phyloP scores from a whole-genome alignment of 768 basidiomycete species.

The Dendrothele bispora region DNA sequence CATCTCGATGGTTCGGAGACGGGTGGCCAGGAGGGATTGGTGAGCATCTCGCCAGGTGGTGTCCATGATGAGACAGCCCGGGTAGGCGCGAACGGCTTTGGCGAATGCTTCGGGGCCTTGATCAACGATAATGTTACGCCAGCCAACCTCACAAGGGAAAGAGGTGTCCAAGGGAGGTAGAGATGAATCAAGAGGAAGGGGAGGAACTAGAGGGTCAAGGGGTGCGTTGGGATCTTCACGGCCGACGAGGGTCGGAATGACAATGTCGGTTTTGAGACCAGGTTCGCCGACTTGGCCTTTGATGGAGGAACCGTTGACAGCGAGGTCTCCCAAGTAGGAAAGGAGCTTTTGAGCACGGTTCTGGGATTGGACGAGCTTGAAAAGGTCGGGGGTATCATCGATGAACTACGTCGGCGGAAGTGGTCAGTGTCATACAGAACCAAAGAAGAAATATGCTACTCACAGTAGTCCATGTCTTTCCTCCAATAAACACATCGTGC shows the following conservation, averaged over 20 bases:
- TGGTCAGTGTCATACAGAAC: neutral
- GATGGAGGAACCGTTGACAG: slow-evolving; percentile 97
- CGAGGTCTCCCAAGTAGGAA: slow-evolving; percentile 95
- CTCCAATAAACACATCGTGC: slow-evolving; percentile 92
- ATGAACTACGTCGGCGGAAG: slow-evolving; percentile 68
- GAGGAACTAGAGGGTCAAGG: no score
- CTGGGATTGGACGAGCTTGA: slow-evolving; percentile 96
- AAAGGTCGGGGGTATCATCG: slow-evolving; percentile 98
- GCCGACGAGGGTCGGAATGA: slow-evolving; percentile 78
- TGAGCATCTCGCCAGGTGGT: slow-evolving; percentile 99
- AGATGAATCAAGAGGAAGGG: no score
- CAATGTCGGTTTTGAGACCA: slow-evolving; percentile 86
- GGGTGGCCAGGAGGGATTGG: slow-evolving; percentile 95
- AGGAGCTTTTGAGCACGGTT: slow-evolving; percentile 98
- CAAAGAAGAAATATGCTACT: slow-evolving; percentile 20
- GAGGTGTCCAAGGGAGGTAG: slow-evolving; percentile 77
- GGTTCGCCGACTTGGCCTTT: slow-evolving; percentile 96
- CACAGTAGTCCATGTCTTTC: slow-evolving; percentile 97
- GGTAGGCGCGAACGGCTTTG: slow-evolving; percentile 95
- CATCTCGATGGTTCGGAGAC: slow-evolving; percentile 95
- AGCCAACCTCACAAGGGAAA: slow-evolving; percentile 83
- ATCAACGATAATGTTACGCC: slow-evolving; percentile 99
- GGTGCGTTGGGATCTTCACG: slow-evolving; percentile 74
- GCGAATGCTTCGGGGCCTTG: slow-evolving; percentile 98
- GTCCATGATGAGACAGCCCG: slow-evolving; percentile 95